Evolutionary conservation across 257 asterid genomes (phyloP).

Genomic region (Solanum rostratum): DNA sequence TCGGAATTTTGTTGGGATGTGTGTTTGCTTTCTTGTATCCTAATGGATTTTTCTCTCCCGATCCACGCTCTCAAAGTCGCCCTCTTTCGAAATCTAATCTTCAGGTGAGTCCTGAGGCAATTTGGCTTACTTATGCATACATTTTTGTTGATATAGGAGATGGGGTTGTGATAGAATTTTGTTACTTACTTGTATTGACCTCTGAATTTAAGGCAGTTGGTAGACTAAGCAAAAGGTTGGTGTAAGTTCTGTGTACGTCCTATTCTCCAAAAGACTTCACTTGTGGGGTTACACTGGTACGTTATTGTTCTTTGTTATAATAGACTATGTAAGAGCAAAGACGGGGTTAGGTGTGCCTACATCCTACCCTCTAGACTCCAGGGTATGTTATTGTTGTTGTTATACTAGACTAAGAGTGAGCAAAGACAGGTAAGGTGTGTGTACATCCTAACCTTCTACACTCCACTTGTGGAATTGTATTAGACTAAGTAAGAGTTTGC

Average conservation of each 20-base stretch:
- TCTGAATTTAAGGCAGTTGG: background rate
- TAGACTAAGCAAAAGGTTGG: background rate
- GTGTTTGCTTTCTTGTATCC: conserved; percentile 16
- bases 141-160: background rate
- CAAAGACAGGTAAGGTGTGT: background rate
- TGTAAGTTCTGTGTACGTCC: background rate
- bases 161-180: background rate
- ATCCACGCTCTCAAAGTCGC: background rate
- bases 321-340: background rate
- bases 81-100: conserved; percentile 4
- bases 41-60: conserved; percentile 6
- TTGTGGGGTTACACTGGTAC: background rate
- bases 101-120: conserved; percentile 4
- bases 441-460: background rate
- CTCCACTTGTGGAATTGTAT: background rate
- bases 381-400: background rate
- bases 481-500: no score
- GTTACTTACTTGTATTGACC: background rate
- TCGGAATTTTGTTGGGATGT: conserved; percentile 15
- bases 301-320: background rate
- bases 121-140: background rate
- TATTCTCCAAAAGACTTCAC: background rate
- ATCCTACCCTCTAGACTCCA: background rate
- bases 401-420: background rate
- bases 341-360: background rate